These are phyloP conservation scores for Mucor plumbeus DNA, from an alignment of 371 early-diverging fungal species.

Conservation along the genomic window DNA sequence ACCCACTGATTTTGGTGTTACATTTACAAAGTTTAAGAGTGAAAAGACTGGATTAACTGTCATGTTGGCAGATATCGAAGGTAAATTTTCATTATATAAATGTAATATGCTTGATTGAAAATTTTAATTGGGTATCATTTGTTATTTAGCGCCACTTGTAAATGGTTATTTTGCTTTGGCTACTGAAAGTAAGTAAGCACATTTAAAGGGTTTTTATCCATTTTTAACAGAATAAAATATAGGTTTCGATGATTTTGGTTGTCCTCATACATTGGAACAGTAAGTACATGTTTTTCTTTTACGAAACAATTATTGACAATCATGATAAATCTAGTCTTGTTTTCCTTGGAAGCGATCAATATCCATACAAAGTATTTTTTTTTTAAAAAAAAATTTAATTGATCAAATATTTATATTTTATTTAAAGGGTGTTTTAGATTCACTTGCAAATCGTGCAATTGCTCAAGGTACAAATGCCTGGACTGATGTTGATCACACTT, in stretches of 20 bases:
- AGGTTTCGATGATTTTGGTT: conserved; percentile 73
- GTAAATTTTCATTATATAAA: conserved; percentile 29
- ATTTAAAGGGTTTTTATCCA: not conserved
- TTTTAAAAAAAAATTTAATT: not conserved
- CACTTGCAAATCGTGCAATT: conserved; percentile 70
- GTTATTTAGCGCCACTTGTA: conserved; percentile 61
- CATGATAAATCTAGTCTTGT: conserved; percentile 48
- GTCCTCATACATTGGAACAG: conserved; percentile 77
- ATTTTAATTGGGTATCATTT: not conserved
- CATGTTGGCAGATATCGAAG: conserved; percentile 67
- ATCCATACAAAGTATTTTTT: conserved; percentile 63
- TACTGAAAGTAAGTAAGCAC: conserved; percentile 58
- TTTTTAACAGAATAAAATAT: not conserved
- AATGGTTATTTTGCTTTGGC: conserved; percentile 70
- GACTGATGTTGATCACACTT: conserved; percentile 67
- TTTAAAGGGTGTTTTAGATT: conserved; percentile 65
- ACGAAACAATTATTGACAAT: not conserved
- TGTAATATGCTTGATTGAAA: not conserved
- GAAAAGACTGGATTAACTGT: conserved; percentile 64
- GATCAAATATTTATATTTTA: not conserved
- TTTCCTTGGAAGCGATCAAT: conserved; percentile 71
- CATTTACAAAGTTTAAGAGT: conserved; percentile 62
- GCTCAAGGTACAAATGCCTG: conserved; percentile 77
- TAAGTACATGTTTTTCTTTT: conserved; percentile 31
- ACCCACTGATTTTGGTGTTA: conserved; percentile 50